Evolutionary conservation across 2,329 filamentous ascomycete genomes (phyloP).

Genomic region (Thielaviopsis musarum): DNA sequence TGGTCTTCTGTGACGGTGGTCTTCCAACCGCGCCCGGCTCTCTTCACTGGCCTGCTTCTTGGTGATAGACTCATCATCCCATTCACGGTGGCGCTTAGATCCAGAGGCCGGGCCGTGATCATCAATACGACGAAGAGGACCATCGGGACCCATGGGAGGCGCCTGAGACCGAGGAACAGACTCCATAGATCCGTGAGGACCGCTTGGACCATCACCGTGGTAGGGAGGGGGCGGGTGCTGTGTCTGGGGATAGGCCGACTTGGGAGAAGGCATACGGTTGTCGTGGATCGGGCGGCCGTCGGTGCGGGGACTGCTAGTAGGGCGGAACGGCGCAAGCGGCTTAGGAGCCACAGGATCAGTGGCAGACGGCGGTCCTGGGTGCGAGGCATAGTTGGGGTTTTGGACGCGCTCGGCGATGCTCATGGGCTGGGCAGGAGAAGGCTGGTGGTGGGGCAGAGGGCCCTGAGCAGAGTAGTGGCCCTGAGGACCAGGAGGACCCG

Average conservation of each 20-base stretch:
- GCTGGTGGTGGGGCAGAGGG: slow-evolving; percentile 19
- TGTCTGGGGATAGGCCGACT: slow-evolving; percentile 67
- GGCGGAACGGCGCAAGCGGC: slow-evolving; percentile 46
- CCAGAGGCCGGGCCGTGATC: slow-evolving; percentile 67
- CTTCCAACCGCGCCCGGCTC: slow-evolving; percentile 69
- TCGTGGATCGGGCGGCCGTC: slow-evolving; percentile 73
- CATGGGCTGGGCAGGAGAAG: slow-evolving; percentile 22
- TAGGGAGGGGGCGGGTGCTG: slow-evolving; percentile 39
- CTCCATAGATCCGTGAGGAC: slow-evolving; percentile 42
- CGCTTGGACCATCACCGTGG: slow-evolving; percentile 39
- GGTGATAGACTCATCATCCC: slow-evolving; percentile 64
- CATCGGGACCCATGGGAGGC: slow-evolving; percentile 42
- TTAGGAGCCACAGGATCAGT: slow-evolving; percentile 10
- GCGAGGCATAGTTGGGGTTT: slow-evolving; percentile 44
- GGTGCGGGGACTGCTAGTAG: slow-evolving; percentile 59
- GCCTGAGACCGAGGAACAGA: slow-evolving; percentile 36
- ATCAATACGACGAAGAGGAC: slow-evolving; percentile 40
- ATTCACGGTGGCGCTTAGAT: slow-evolving; percentile 76
- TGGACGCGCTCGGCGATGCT: slow-evolving; percentile 27
- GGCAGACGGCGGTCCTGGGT: slow-evolving; percentile 19
- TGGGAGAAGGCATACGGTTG: slow-evolving; percentile 78
- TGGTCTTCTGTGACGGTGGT: slow-evolving; percentile 61
- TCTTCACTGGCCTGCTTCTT: slow-evolving; percentile 89
- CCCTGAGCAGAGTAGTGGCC: slow-evolving; percentile 23
- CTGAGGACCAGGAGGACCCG: slow-evolving; percentile 33